These are phyloP conservation scores for Cyclocybe cylindracea DNA, from an alignment of 768 basidiomycete genomes.

Conservation along the genomic window DNA sequence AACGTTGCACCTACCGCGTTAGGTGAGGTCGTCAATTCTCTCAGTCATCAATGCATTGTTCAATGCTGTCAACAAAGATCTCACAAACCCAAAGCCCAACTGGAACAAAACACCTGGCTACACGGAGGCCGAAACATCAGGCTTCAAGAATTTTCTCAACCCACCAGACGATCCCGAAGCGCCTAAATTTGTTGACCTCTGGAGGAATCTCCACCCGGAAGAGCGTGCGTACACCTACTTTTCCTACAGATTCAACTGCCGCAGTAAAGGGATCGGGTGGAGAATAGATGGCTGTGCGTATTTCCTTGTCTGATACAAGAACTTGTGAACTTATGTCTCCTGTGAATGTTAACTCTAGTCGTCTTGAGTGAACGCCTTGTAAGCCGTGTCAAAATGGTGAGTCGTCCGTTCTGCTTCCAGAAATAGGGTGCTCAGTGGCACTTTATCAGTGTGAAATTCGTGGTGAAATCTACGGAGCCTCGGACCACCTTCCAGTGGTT, in stretches of 20 bases:
- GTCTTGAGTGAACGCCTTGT: conserved; percentile 72
- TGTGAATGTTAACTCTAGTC: conserved; percentile 42
- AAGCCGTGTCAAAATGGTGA: conserved; percentile 60
- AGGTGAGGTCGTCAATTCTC: conserved; percentile 40
- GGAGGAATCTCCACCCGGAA: conserved; percentile 71
- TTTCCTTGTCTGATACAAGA: not conserved
- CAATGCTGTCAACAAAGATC: conserved; percentile 41
- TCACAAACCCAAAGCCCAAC: conserved; percentile 67
- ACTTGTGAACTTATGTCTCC: not conserved
- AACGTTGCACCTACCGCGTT: conserved; percentile 82
- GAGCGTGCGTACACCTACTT: conserved; percentile 84
- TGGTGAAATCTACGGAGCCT: conserved; percentile 83
- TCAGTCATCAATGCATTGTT: not conserved
- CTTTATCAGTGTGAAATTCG: conserved; percentile 73
- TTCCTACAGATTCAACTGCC: conserved; percentile 80
- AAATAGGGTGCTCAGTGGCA: not conserved
- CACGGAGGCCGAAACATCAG: conserved; percentile 78
- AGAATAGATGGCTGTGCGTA: conserved; percentile 79
- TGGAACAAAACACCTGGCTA: conserved; percentile 91
- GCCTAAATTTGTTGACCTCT: conserved; percentile 72
- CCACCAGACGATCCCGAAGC: conserved; percentile 40
- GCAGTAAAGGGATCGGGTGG: conserved; percentile 84
- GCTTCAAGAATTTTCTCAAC: conserved; percentile 68
- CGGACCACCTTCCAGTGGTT: conserved; percentile 77
- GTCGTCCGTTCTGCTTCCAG: conserved; percentile 4